A percentile compares a stretch with the other conserved stretches of the same genome.
phyloP scores from a whole-genome alignment of 2,329 filamentous ascomycete genomes.

The Fusarium chaquense region DNA sequence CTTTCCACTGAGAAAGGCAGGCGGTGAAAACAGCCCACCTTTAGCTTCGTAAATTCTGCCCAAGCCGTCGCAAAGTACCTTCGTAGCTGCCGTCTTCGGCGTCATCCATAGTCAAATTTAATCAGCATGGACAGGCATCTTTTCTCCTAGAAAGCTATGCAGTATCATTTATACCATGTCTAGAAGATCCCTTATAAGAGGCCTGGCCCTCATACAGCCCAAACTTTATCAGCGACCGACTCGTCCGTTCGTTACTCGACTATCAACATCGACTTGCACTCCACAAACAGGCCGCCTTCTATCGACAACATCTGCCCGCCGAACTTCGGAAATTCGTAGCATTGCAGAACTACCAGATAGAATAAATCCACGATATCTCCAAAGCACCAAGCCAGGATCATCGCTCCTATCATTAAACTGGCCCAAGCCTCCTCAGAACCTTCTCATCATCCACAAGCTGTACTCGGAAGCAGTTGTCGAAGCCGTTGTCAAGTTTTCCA shows the following conservation, averaged over 20 bases:
- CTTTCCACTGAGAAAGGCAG: conserved; percentile 21
- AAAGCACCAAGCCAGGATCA: conserved; percentile 60
- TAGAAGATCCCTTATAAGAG: conserved; percentile 31
- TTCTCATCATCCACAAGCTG: conserved; percentile 70
- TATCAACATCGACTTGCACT: not conserved
- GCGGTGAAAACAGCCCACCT: conserved; percentile 44
- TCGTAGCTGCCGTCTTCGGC: conserved; percentile 28
- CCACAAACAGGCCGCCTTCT: conserved; percentile 56
- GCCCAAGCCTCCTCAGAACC: conserved; percentile 66
- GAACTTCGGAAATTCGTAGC: conserved; percentile 52
- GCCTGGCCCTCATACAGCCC: conserved; percentile 28
- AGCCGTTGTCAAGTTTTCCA: conserved; percentile 68
- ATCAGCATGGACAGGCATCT: conserved; percentile 8
- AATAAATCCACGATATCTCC: conserved; percentile 53
- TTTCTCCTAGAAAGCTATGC: conserved; percentile 22
- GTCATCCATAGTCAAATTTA: conserved; percentile 35
- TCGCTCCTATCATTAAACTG: conserved; percentile 68
- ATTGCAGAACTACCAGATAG: conserved; percentile 52
- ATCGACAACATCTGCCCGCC: conserved; percentile 58
- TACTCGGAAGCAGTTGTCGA: conserved; percentile 65
- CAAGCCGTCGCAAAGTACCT: conserved; percentile 27
- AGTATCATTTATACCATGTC: conserved; percentile 37
- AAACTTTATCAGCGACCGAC: conserved; percentile 3
- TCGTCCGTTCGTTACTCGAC: not conserved
- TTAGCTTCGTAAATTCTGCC: conserved; percentile 33